phyloP scores from a whole-genome alignment of 345 rosid genomes.

The Populus nigra region DNA sequence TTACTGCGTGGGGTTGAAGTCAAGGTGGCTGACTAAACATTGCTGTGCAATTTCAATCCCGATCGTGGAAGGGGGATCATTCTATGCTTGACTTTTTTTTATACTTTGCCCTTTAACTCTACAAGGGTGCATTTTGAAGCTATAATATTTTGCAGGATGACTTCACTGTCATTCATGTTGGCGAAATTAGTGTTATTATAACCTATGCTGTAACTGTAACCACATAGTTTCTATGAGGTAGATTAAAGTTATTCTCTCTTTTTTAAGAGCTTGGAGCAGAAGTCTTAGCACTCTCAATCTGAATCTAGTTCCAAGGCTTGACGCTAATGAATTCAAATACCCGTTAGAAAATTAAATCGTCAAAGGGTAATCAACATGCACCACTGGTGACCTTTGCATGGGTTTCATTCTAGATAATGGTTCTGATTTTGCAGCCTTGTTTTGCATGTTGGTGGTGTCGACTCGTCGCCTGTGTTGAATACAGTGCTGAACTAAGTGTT shows the following conservation, averaged over 20 bases:
- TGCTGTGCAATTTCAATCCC: background rate
- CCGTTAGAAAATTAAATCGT: background rate
- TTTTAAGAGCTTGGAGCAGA: background rate
- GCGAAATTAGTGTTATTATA: background rate
- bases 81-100: background rate
- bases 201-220: background rate
- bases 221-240: background rate
- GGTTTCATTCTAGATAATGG: background rate
- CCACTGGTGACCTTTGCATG: background rate
- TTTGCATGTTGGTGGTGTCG: background rate
- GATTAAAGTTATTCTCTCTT: background rate
- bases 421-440: background rate
- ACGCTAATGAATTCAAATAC: conserved; percentile 1
- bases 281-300: background rate
- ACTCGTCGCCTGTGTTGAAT: background rate
- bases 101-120: background rate
- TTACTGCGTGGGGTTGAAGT: conserved; percentile 66
- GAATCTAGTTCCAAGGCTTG: background rate
- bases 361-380: background rate
- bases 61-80: background rate
- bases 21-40: conserved; percentile 37
- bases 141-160: background rate
- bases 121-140: background rate
- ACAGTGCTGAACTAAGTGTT: background rate
- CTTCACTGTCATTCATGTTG: conserved; percentile 1